Evolutionary conservation across 108 stramenopile genomes (phyloP).

Genomic region (Epithemia pelagica): DNA sequence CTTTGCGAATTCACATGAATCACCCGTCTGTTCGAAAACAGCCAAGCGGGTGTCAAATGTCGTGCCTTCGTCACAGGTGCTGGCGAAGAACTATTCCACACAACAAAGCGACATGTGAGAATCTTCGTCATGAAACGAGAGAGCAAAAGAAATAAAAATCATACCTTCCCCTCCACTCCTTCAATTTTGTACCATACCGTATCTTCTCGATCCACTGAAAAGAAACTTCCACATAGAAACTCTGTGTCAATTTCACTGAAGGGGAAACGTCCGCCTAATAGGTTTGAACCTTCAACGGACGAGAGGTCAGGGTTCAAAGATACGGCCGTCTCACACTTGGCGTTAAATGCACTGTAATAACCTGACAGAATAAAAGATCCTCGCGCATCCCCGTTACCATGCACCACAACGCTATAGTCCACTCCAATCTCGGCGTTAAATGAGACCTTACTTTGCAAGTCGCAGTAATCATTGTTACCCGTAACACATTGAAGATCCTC

Average conservation of each 20-base stretch:
- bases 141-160: too few relatives aligned
- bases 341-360: background rate
- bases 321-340: background rate
- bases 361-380: background rate
- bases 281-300: background rate
- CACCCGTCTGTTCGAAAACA: background rate
- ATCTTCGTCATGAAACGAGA: too few relatives aligned
- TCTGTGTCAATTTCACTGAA: background rate
- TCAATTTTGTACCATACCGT: background rate
- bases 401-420: background rate
- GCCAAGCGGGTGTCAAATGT: background rate
- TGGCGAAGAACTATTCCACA: background rate
- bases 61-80: constrained; percentile 1
- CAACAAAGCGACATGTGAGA: too few relatives aligned
- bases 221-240: background rate
- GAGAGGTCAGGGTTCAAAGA: background rate
- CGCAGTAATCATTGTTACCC: constrained; percentile 6
- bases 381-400: background rate
- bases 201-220: background rate
- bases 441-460: background rate
- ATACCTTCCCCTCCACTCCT: background rate
- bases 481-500: constrained; percentile 2
- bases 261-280: background rate
- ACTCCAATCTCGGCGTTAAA: background rate
- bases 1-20: background rate